Base-by-base conservation (phyloP, 257 asterid genomes). In the Primulina tabacum region DNA sequence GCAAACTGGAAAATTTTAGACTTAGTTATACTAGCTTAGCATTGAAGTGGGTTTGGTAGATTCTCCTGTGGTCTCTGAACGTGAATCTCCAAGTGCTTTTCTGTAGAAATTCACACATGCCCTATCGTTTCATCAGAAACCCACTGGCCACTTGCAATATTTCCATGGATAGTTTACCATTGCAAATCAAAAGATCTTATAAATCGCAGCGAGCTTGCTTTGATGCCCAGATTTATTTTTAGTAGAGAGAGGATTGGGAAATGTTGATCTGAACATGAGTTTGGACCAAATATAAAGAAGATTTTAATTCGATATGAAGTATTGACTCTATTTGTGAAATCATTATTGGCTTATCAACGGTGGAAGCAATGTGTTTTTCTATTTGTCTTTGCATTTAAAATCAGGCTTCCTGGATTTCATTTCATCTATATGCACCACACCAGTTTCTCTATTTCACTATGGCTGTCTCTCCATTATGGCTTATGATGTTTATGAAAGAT, bases 261-360 rank as follows among this genome's bases (percentile, higher is more conserved):
- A 70, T 68, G 65, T 73, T 73, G 30, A 59, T 74, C 38, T 53
- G 59, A 20, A 50, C 28, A 35, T 62, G 67, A 16, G 50, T 8
- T 61, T 74, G 6, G 68, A 62, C 71, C 58, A 60, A 52, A 66
- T 70, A 52, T 33, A 57, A 34, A 60, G 38, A 56, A 53, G 40
- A 65, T 26, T 74, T 64, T 18, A 59, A 50, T 68, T 68, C 34
- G 63, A 60, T 47, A 29, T 32, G 34, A 2, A 74, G 58, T 68
- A 28, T 67, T 18, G 40, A 50, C 18, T 17, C 26, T 28, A 68
- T 67, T 69, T 57, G 37, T 59, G 57, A 71, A 53, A 30, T 40
- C 71, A 60, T 43, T 53, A 38, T 62, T 47, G n/a, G 7, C 32
- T 58, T 30, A 35, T 62, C 52, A 29, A 7, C 35, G 57, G 21